A percentile compares a stretch with the other conserved stretches of the same genome.
Evolutionary conservation across 75 land plant species (phyloP).

Genomic region (Adiantum capillusveneris): DNA sequence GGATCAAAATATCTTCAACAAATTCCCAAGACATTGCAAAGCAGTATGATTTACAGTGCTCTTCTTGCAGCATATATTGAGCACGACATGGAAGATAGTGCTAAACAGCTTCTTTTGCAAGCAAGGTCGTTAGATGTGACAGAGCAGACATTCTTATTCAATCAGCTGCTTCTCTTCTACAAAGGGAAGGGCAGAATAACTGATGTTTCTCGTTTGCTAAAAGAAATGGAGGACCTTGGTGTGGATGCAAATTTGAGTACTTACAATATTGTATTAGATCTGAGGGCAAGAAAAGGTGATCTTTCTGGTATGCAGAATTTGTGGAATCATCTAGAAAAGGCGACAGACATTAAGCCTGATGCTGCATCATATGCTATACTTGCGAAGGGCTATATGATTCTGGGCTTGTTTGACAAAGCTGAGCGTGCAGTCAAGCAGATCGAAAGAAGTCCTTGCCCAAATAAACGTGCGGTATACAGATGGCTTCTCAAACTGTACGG

Average conservation of each 20-base stretch:
- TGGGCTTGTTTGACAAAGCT: conserved; percentile 9
- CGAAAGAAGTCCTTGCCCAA: conserved; percentile 3
- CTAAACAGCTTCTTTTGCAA: conserved; percentile 7
- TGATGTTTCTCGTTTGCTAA: conserved; percentile 8
- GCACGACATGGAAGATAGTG: conserved; percentile 7
- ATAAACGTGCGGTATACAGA: conserved; percentile 13
- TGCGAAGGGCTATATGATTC: conserved; percentile 12
- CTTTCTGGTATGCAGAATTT: conserved; percentile 17
- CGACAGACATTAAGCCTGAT: conserved; percentile 11
- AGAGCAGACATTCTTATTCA: conserved; percentile 12
- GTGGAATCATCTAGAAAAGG: conserved; percentile 14
- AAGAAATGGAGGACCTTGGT: conserved; percentile 14
- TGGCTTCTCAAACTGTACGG: conserved; percentile 11
- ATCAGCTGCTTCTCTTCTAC: conserved; percentile 20
- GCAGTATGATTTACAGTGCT: conserved; percentile 10
- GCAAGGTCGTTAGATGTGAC: conserved; percentile 7
- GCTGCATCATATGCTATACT: conserved; percentile 21
- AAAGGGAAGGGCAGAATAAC: conserved; percentile 8
- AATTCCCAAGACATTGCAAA: conserved; percentile 17
- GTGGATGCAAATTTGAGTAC: conserved; percentile 10
- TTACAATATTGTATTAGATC: conserved; percentile 20
- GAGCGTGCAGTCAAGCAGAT: conserved; percentile 6
- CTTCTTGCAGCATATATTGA: conserved; percentile 13
- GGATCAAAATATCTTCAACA: conserved; percentile 4
- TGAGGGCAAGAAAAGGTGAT: conserved; percentile 16